Evolutionary conservation across 1,139 yeast species (phyloP), one percentile per base, ranked within the genome.

Genomic region (Suhomyces coccinellae): DNA sequence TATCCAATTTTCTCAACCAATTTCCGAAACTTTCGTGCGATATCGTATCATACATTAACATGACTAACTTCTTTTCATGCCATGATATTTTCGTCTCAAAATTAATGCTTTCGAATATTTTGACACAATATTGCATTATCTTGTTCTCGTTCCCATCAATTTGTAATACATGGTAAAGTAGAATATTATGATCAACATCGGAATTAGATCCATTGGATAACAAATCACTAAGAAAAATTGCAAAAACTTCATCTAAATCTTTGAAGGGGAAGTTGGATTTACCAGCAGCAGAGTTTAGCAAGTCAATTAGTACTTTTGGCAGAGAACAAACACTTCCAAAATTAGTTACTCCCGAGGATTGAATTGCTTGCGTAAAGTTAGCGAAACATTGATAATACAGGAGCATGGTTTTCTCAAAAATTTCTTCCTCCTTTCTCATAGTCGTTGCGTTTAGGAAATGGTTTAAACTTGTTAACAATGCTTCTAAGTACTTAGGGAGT

Each of bases 11-110:
- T 15, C 26, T 9, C 17, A 53, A 28, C 55, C 55, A 55, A 8
- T 36, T 41, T 27, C 52, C 55, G 42, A 55, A 55, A 24, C 55
- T 51, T 31, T 56, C 59, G 36, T 55, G 58, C 4, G 51, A 41
- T 7, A 56, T 47, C 1, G 53, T 34, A 20, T 48, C 50, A 15
- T 43, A 45, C 7, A 48, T 33, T 2, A 52, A 30, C 3, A 29
- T 16, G 2, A 47, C 28, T 11, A 50, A 38, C 15, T 29, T 31
- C 9, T 33, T 6, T 3, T 52, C 44, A 8, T 33, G 29, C 2
- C 35, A 22, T 10, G 41, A 9, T 29, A 52, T 36, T 0, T 29
- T 20, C 6, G 36, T 33, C 4, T 44, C 44, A 31, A 53, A 51
- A 30, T 52, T 45, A 4, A 53, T 36, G 9, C 22, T 16, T n/a